Conservation (phyloP, 1,284 basidiomycete species). For the Malassezia sp. region DNA sequence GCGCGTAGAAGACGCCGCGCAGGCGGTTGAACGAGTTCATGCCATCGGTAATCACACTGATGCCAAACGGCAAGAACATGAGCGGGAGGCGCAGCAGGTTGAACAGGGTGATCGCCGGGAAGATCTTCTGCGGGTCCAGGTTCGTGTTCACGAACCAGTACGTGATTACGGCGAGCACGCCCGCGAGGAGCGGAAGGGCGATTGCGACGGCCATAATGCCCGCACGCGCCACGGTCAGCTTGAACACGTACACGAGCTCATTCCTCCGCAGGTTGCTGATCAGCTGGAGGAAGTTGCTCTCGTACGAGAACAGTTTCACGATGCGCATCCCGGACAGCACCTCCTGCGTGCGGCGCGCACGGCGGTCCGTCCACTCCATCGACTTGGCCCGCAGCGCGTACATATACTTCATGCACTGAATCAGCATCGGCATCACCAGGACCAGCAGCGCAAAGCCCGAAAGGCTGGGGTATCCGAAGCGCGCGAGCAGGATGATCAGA, state of each 20-base stretch:
- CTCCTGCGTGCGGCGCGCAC: conserved; percentile 42
- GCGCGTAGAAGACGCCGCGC: conserved; percentile 54
- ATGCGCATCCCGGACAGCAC: conserved; percentile 43
- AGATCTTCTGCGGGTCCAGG: conserved; percentile 54
- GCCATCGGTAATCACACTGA: conserved; percentile 41
- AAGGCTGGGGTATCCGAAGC: conserved; percentile 67
- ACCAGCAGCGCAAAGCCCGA: conserved; percentile 72
- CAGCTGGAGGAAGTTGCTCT: conserved; percentile 51
- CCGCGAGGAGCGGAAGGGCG: conserved; percentile 66
- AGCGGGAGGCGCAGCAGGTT: conserved; percentile 59
- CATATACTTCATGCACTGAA: conserved; percentile 61
- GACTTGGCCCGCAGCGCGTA: conserved; percentile 62
- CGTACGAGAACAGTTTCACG: conserved; percentile 41
- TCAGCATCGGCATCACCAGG: conserved; percentile 56
- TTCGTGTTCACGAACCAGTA: conserved; percentile 59
- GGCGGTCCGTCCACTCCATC: conserved; percentile 77
- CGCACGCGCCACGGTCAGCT: conserved; percentile 61
- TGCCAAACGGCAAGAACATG: conserved; percentile 53
- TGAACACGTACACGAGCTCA: conserved; percentile 69
- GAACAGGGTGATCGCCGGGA: conserved; percentile 43
- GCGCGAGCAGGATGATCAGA: conserved; percentile 58
- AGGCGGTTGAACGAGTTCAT: conserved; percentile 37
- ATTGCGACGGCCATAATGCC: conserved; percentile 60
- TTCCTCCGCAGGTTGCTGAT: conserved; percentile 60
- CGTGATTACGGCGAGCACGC: conserved; percentile 72